Evolutionary conservation across 148 eudicot genomes (phyloP), one percentile per base, ranked within the genome.

Genomic region (Beta vulgaris): DNA sequence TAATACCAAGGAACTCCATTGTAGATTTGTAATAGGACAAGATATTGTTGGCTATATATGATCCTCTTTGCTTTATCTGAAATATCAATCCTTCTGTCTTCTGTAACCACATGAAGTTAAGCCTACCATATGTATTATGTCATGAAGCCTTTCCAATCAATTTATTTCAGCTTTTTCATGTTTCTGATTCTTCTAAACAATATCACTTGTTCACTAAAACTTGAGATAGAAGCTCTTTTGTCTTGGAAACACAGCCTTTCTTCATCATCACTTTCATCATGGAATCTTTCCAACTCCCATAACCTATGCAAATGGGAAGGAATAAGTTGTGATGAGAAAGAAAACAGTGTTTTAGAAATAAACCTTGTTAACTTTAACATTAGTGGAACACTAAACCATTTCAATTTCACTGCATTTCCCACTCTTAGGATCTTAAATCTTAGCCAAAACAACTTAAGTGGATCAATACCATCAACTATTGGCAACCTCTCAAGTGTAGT

Each of bases 251-350:
- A 75, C 51, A 68, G 37, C 43, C 55, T 59, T 0, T 12, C 53
- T 7, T 55, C 81, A 13, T 25, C 71, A 14, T 5, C 11, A 1
- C 54, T 68, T 32, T 36, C 58, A 31, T 76, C 77, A 40, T 81
- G 84, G 84, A 73, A 36, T 15, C 42, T 26, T 13, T 72, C 73
- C 31, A 49, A 76, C 31, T 34, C 69, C 16, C 57, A 43, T 12
- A 31, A 77, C n/a, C 53, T 76, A 23, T 81, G 80, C 64, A 67
- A 67, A 26, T 81, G 83, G 83, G 37, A 51, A 49, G 83, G 83
- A 36, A 49, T 81, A 26, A 31, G 31, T 7, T 81, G 83, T 51
- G 53, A 46, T 61, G 63, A 49, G 37, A 26, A 18, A 10, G 48
- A 29, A 7, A 76, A 54, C 21, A 16, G 6, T 19, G n/a, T 76